Evolutionary conservation across 768 basidiomycete genomes (phyloP).

Genomic region (Collybia sp.): DNA sequence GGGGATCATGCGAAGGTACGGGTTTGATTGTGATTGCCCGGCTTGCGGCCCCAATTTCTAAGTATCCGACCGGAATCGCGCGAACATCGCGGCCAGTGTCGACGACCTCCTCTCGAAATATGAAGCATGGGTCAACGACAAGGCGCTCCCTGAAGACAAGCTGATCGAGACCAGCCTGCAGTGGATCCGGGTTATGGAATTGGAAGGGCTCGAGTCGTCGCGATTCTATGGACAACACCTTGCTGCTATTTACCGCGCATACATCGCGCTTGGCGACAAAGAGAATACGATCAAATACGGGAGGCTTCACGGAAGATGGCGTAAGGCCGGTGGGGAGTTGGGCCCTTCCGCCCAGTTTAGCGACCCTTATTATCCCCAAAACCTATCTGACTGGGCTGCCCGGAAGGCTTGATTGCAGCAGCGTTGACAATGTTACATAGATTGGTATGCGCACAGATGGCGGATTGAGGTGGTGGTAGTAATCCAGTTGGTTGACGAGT

Average conservation of each 20-base stretch:
- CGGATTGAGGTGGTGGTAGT: too few species aligned
- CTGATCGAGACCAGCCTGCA: slow-evolving; percentile 12
- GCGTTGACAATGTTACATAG: too few species aligned
- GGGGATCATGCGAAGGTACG: slow-evolving; percentile 20
- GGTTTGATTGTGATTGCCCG: slow-evolving; percentile 19
- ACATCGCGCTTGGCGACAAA: slow-evolving; percentile 11
- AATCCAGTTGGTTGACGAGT: too few species aligned
- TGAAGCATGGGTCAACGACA: slow-evolving; percentile 11
- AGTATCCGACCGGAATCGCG: slow-evolving; percentile 16
- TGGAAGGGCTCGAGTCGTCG: slow-evolving; percentile 13
- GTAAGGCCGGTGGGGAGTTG: too few species aligned
- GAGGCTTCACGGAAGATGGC: slow-evolving; percentile 9
- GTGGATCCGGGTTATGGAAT: slow-evolving; percentile 11
- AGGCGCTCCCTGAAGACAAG: slow-evolving; percentile 10
- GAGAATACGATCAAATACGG: slow-evolving; percentile 12
- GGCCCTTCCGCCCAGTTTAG: too few species aligned
- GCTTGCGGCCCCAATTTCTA: slow-evolving; percentile 17
- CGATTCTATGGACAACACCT: slow-evolving; percentile 11
- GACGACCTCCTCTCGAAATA: slow-evolving; percentile 7
- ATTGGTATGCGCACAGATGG: too few species aligned
- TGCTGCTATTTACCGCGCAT: slow-evolving; percentile 12
- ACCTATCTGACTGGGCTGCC: too few species aligned
- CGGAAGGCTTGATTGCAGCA: too few species aligned
- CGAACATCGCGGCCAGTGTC: slow-evolving; percentile 9
- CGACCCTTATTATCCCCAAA: too few species aligned